Evolutionary conservation across 192 early-diverging fungal species (phyloP).

Genomic region (Umbelopsis sp.): DNA sequence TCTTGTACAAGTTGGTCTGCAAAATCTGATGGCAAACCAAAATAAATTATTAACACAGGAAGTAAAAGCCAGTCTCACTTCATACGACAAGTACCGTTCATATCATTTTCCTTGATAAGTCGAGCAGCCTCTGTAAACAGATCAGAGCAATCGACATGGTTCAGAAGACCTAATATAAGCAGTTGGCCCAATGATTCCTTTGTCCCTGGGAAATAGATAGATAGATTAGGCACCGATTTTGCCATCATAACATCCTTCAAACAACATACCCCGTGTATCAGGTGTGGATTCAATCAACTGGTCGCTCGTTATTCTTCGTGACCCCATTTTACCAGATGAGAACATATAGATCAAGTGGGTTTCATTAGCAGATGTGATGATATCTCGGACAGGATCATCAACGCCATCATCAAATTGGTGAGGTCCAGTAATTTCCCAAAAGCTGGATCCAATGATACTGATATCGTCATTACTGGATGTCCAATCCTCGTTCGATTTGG

Average conservation of each 20-base stretch:
- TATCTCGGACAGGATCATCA: conserved; percentile 23
- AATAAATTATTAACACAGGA: background rate
- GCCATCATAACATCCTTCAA: background rate
- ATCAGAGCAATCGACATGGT: conserved; percentile 29
- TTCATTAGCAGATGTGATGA: conserved; percentile 29
- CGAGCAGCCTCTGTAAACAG: conserved; percentile 31
- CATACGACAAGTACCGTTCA: background rate
- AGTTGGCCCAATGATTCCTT: background rate
- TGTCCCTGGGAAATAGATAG: background rate
- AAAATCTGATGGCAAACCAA: background rate
- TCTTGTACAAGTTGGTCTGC: conserved; percentile 1
- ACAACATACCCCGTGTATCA: background rate
- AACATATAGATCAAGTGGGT: conserved; percentile 33
- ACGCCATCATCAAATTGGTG: conserved; percentile 17
- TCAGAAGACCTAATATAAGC: conserved; percentile 24
- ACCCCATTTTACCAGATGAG: conserved; percentile 25
- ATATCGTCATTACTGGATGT: conserved; percentile 1
- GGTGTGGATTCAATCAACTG: background rate
- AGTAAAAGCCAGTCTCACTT: background rate
- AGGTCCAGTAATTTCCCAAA: conserved; percentile 22
- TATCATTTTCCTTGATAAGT: conserved; percentile 7
- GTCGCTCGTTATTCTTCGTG: conserved; percentile 24
- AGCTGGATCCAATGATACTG: conserved; percentile 12
- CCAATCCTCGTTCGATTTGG: conserved; percentile 9
- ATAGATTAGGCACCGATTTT: background rate